Conservation (phyloP, 2,329 filamentous ascomycete genomes). For the Ceratocystis eucalypticola region DNA sequence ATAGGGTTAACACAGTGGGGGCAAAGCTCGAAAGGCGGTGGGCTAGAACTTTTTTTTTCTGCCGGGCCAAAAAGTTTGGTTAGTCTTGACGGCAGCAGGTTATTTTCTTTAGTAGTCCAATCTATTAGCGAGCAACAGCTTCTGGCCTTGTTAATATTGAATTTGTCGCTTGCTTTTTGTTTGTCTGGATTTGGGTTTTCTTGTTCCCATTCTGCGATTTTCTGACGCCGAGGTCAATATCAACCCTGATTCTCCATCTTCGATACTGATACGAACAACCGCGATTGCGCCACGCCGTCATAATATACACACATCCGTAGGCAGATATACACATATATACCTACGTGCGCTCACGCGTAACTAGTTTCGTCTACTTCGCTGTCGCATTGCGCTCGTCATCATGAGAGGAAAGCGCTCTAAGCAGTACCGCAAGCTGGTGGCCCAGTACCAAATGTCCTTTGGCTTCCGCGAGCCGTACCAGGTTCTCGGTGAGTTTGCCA, state of each 20-base stretch:
- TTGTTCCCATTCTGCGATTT: too few relatives aligned
- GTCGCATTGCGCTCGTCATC: conserved; percentile 19
- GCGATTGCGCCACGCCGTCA: neutral
- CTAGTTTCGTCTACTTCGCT: neutral
- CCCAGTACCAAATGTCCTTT: conserved; percentile 75
- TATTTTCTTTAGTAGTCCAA: neutral
- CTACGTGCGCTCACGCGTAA: neutral
- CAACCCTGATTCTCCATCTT: neutral
- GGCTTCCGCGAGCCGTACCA: conserved; percentile 92
- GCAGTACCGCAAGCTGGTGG: conserved; percentile 70
- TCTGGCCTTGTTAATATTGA: too few relatives aligned
- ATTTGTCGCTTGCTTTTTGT: too few relatives aligned
- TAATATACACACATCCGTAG: neutral
- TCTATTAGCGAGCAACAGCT: too few relatives aligned
- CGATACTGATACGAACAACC: neutral
- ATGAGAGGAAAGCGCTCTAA: conserved; percentile 42
- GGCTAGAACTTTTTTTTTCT: conserved; percentile 19
- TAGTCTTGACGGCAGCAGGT: neutral
- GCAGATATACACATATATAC: neutral
- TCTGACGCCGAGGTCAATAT: neutral
- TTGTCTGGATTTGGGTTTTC: too few relatives aligned
- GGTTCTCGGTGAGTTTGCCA: conserved; percentile 47
- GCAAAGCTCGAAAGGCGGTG: conserved; percentile 11
- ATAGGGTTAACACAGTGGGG: conserved; percentile 10
- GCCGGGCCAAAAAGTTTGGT: conserved; percentile 16